A percentile compares a stretch with the other conserved stretches of the same genome.
Evolutionary conservation across 345 rosid genomes (phyloP).

Genomic region (Citrus maxima): DNA sequence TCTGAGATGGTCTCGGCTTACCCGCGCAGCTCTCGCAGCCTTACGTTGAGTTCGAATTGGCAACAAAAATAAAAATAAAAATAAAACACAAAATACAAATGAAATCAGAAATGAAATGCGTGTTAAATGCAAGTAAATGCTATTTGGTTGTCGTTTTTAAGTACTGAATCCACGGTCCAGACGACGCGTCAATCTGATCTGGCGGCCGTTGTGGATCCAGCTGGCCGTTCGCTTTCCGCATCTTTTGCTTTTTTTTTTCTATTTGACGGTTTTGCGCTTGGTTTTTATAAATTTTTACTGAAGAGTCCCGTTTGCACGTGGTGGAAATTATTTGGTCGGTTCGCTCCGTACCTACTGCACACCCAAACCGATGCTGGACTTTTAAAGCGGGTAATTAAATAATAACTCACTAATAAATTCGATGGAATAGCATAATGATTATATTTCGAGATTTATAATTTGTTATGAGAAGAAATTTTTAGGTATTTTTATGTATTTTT

Average conservation of each 20-base stretch:
- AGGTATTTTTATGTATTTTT: too few species aligned
- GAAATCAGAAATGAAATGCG: slow-evolving; percentile 15
- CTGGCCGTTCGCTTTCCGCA: slow-evolving; percentile 7
- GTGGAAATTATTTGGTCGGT: neutral
- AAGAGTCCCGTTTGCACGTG: neutral
- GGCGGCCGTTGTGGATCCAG: slow-evolving; percentile 16
- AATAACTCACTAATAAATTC: neutral
- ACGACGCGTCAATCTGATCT: slow-evolving; percentile 7
- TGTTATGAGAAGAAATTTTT: neutral
- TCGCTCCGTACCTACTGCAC: neutral
- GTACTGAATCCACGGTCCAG: slow-evolving; percentile 14
- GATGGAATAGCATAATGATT: too few species aligned
- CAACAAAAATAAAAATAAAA: neutral
- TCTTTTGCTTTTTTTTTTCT: neutral
- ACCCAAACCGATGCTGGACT: neutral
- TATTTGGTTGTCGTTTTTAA: neutral
- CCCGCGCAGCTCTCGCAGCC: slow-evolving; percentile 15
- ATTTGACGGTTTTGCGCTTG: neutral
- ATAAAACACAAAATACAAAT: neutral
- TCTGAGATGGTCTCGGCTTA: neutral
- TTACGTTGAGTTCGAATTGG: neutral
- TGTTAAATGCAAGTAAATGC: slow-evolving; percentile 8
- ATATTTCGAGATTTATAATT: neutral
- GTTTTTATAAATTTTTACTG: neutral
- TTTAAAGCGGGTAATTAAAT: neutral